Evolutionary conservation across 176 grass and related monocot species (phyloP).

Genomic region (Typha latifolia): DNA sequence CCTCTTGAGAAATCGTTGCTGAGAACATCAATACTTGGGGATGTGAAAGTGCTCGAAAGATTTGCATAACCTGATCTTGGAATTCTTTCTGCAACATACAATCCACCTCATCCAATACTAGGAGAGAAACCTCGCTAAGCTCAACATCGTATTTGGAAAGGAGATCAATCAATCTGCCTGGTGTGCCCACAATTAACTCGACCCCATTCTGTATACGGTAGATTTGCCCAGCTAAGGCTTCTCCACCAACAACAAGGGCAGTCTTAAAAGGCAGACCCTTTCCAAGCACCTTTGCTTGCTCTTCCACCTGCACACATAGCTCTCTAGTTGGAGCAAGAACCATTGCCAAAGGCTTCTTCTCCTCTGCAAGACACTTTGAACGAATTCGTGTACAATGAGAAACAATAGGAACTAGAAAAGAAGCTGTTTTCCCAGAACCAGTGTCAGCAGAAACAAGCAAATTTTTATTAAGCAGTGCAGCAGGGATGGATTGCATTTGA

Average conservation of each 20-base stretch:
- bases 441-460: slow-evolving; percentile 83
- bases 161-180: slow-evolving; percentile 86
- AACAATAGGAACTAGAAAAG: slow-evolving; percentile 84
- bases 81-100: slow-evolving; percentile 70
- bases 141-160: slow-evolving; percentile 63
- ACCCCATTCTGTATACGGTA: slow-evolving; percentile 75
- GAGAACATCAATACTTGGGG: slow-evolving; percentile 87
- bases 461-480: slow-evolving; percentile 56
- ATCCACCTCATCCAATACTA: slow-evolving; percentile 92
- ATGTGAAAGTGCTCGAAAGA: slow-evolving; percentile 55
- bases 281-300: slow-evolving; percentile 80
- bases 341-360: slow-evolving; percentile 47
- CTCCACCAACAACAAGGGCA: slow-evolving; percentile 80
- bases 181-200: slow-evolving; percentile 82
- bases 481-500: slow-evolving; percentile 91
- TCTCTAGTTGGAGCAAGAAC: slow-evolving; percentile 86
- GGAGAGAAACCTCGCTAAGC: slow-evolving; percentile 47
- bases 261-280: slow-evolving; percentile 92
- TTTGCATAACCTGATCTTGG: slow-evolving; percentile 69
- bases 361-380: slow-evolving; percentile 13
- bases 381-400: slow-evolving; percentile 34
- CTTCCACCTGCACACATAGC: slow-evolving; percentile 76
- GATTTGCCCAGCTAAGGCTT: slow-evolving; percentile 66
- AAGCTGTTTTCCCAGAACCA: slow-evolving; percentile 78
- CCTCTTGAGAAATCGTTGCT: slow-evolving; percentile 53